These are phyloP conservation scores for Xylaria intraflava DNA, from an alignment of 495 filamentous ascomycete species.

Conservation along the genomic window DNA sequence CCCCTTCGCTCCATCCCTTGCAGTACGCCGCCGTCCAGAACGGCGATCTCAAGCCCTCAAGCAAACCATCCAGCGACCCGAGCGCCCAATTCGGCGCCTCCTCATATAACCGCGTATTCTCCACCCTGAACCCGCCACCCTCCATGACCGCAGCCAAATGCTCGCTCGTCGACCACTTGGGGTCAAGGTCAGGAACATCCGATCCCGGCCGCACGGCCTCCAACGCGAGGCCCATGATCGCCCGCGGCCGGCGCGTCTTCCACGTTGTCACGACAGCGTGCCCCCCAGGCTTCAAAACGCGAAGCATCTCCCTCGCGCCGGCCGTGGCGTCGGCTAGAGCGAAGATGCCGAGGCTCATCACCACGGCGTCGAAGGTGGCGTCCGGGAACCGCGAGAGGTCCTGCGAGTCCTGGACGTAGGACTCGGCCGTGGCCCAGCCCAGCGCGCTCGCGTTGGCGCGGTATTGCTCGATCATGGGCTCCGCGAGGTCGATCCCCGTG, in stretches of 20 bases:
- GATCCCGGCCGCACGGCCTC: constrained; percentile 8
- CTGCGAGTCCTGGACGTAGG: constrained; percentile 16
- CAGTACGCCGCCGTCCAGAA: constrained; percentile 22
- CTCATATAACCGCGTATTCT: constrained; percentile 8
- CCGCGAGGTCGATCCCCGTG: constrained; percentile 15
- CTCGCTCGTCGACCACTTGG: constrained; percentile 18
- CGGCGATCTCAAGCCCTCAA: constrained; percentile 14
- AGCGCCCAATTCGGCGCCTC: constrained; percentile 14
- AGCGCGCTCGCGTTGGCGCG: constrained; percentile 12
- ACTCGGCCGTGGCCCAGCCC: constrained; percentile 13
- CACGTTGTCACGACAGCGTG: constrained; percentile 27
- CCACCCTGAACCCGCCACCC: constrained; percentile 9
- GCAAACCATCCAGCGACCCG: constrained; percentile 8
- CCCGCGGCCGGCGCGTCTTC: constrained; percentile 16
- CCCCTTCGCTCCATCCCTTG: constrained; percentile 27
- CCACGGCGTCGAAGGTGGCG: constrained; percentile 23
- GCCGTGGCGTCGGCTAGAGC: constrained; percentile 12
- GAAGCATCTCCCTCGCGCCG: constrained; percentile 23
- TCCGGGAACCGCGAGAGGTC: constrained; percentile 15
- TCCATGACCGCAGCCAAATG: constrained; percentile 14
- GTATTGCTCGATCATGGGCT: constrained; percentile 17
- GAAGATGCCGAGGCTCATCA: constrained; percentile 26
- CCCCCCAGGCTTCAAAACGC: constrained; percentile 28
- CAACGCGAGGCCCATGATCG: constrained; percentile 8
- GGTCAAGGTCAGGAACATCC: constrained; percentile 11